phyloP scores from a whole-genome alignment of 116 monocot species.

The Thalassia testudinum region DNA sequence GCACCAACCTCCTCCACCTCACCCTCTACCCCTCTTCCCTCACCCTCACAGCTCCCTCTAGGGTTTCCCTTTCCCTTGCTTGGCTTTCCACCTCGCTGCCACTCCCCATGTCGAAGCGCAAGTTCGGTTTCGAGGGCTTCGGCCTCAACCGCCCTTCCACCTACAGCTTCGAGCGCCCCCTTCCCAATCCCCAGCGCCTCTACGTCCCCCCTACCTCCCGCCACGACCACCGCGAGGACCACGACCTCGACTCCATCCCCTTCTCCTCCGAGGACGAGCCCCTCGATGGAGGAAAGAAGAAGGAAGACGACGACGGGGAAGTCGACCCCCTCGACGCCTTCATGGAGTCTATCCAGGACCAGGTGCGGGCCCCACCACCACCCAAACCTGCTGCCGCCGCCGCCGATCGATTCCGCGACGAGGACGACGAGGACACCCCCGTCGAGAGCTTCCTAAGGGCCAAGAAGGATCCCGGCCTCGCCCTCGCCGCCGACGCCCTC shows the following conservation, averaged over 20 bases:
- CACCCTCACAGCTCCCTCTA: too few species aligned
- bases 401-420: conserved; percentile 40
- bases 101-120: conserved; percentile 76
- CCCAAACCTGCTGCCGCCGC: conserved; percentile 5
- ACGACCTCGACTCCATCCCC: conserved; percentile 40
- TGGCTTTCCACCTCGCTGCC: too few species aligned
- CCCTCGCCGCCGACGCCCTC: conserved; percentile 77
- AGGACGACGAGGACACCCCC: conserved; percentile 83
- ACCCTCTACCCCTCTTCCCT: too few species aligned
- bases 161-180: conserved; percentile 74
- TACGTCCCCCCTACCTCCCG: conserved; percentile 62
- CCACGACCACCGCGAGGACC: conserved; percentile 24
- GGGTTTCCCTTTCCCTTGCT: too few species aligned
- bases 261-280: conserved; percentile 34
- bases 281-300: conserved; percentile 5
- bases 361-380: conserved; percentile 8
- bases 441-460: conserved; percentile 85
- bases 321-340: conserved; percentile 95
- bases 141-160: conserved; percentile 62
- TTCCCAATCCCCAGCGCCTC: conserved; percentile 48
- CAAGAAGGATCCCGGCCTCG: conserved; percentile 74
- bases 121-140: conserved; percentile 94
- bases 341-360: conserved; percentile 48
- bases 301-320: conserved; percentile 28
- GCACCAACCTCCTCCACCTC: too few species aligned